Conservation (phyloP, 352 stramenopile species). For the Globisporangium uncinulatum region DNA sequence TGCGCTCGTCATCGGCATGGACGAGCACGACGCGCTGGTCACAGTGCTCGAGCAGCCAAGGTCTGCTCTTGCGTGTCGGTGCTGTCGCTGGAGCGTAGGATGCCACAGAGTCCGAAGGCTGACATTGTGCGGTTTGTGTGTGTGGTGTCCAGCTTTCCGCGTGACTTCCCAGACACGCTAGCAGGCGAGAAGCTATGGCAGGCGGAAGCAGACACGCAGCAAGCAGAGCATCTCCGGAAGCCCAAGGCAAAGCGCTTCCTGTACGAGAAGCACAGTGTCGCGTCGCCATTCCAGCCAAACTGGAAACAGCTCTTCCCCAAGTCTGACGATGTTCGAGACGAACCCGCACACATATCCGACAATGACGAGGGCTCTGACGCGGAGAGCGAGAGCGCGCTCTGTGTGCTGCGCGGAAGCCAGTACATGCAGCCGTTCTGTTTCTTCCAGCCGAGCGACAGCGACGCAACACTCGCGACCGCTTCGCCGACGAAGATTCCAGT, state of each 20-base stretch:
- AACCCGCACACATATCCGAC: not conserved
- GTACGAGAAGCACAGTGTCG: conserved; percentile 52
- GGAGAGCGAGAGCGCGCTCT: conserved; percentile 12
- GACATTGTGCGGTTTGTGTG: conserved; percentile 3
- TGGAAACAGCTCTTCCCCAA: conserved; percentile 45
- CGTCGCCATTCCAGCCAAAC: conserved; percentile 52
- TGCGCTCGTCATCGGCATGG: conserved; percentile 61
- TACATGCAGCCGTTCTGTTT: conserved; percentile 80
- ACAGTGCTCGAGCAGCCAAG: conserved; percentile 45
- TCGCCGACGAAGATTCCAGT: conserved; percentile 31
- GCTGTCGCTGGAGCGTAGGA: not conserved
- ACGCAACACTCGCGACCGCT: not conserved
- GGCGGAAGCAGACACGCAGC: conserved; percentile 11
- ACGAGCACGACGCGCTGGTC: conserved; percentile 56
- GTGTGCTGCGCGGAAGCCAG: conserved; percentile 47
- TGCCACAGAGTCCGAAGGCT: not conserved
- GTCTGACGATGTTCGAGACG: not conserved
- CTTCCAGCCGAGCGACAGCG: conserved; percentile 10
- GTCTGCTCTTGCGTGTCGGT: conserved; percentile 12
- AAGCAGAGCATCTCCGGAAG: conserved; percentile 33
- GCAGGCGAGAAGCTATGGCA: conserved; percentile 58
- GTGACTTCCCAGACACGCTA: conserved; percentile 69
- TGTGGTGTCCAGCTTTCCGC: conserved; percentile 45
- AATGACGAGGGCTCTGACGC: conserved; percentile 11
- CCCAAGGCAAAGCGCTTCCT: conserved; percentile 67